Evolutionary conservation across 129 eudicot genomes (phyloP), one percentile per base, ranked within the genome.

Genomic region (Rutidosis leptorrhynchoides): DNA sequence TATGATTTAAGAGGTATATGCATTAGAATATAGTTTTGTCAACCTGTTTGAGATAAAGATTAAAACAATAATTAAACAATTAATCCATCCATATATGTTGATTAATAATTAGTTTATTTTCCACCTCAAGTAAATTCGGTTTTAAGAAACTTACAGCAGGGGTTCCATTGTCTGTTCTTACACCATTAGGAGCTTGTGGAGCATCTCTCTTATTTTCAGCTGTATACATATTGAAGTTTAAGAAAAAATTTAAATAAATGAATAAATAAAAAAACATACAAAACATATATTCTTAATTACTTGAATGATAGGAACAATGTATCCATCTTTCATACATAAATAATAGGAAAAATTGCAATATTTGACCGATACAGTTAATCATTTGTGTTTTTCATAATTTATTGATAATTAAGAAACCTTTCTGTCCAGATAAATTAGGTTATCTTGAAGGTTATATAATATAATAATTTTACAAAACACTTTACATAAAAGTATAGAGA

Each of bases 161-260:
- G 73, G 85, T 80, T 62, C 99, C 96, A 35, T 72, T 63, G 54
- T 93, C 89, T 9, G 84, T 58, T 76, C 84, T 84, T 22, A 80
- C 72, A 59, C 96, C 98, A 78, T 85, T 86, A 12, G 93, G 75
- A 84, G 84, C 40, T 72, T 80, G 97, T 59, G 75, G 87, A 29
- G 83, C 68, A 42, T 87, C 96, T 68, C 68, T 84, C 83, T 79
- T 93, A 74, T 54, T 89, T 60, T 93, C 99, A 70, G 88, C 99
- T 93, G 90, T 52, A 78, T 20, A 73, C 19, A 22, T 19, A 69
- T 5, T 23, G 6, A 27, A 26, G 23, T 60, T 69, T 72, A 61
- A 33, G 12, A 56, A 10, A n/a, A n/a, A n/a, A n/a, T n/a, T n/a
- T n/a, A n/a, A n/a, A n/a, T n/a, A n/a, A n/a, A n/a, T n/a, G n/a